Conservation (phyloP, 495 filamentous ascomycete species). For the Aspergillus indologenus region DNA sequence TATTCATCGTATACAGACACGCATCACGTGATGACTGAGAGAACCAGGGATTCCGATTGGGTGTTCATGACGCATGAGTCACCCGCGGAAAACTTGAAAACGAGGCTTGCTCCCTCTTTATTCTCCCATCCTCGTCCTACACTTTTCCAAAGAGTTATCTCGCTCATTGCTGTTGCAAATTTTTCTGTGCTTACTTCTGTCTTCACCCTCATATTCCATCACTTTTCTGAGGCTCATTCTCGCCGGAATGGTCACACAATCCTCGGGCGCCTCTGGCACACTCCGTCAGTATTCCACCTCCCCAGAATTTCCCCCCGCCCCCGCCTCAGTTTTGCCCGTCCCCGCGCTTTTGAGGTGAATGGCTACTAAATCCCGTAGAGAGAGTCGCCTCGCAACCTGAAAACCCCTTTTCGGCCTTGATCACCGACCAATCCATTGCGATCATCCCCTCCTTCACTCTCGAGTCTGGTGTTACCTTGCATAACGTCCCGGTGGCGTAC, state of each 20-base stretch:
- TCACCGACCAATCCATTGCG: slow-evolving; percentile 80
- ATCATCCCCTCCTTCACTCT: slow-evolving; percentile 88
- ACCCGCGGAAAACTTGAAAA: slow-evolving; percentile 4
- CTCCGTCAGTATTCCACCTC: slow-evolving; percentile 46
- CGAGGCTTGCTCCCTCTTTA: neutral
- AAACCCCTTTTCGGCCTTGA: slow-evolving; percentile 85
- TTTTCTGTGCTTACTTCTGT: slow-evolving; percentile 1
- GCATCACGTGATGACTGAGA: neutral
- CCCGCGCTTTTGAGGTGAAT: slow-evolving; percentile 20
- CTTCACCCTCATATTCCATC: neutral
- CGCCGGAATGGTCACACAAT: slow-evolving; percentile 30
- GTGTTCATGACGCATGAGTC: slow-evolving; percentile 9
- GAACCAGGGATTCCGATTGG: slow-evolving; percentile 14
- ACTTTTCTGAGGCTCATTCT: neutral
- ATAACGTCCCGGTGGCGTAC: slow-evolving; percentile 91
- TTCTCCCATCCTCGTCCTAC: slow-evolving; percentile 6
- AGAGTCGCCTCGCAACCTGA: slow-evolving; percentile 69
- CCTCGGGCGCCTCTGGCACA: slow-evolving; percentile 21
- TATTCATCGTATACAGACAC: neutral
- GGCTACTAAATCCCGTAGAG: slow-evolving; percentile 65
- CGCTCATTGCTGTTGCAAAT: neutral
- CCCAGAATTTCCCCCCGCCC: slow-evolving; percentile 38
- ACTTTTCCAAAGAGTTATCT: neutral
- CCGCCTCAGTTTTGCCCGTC: neutral
- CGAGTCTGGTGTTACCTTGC: slow-evolving; percentile 83